A percentile compares a stretch with the other conserved stretches of the same genome.
Evolutionary conservation across 2,329 filamentous ascomycete genomes (phyloP).

Genomic region (Trichophyton equinum): DNA sequence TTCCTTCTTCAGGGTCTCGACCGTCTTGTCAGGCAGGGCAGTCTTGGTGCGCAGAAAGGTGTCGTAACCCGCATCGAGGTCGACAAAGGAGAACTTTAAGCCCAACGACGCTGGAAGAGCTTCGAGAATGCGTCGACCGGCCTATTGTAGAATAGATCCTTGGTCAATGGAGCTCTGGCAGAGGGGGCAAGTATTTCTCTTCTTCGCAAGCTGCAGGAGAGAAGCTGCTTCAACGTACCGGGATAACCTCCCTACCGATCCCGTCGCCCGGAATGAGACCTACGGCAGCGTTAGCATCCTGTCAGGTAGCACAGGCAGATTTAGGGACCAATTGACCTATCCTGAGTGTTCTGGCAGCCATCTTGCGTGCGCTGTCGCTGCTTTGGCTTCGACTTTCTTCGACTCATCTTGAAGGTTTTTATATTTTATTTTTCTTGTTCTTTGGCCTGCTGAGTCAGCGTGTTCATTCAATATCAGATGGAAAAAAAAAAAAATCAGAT

Average conservation of each 20-base stretch:
- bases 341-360: conserved; percentile 54
- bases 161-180: conserved; percentile 6
- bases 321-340: conserved; percentile 44
- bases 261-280: conserved; percentile 96
- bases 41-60: conserved; percentile 82
- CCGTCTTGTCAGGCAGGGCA: conserved; percentile 80
- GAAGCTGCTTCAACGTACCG: conserved; percentile 35
- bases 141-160: conserved; percentile 24
- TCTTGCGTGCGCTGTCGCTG: conserved; percentile 18
- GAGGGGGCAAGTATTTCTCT: neutral
- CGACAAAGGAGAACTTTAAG: conserved; percentile 85
- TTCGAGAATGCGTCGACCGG: conserved; percentile 82
- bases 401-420: neutral
- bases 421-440: neutral
- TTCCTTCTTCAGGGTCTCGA: conserved; percentile 75
- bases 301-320: neutral
- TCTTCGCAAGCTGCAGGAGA: neutral
- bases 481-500: neutral
- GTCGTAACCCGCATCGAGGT: conserved; percentile 86
- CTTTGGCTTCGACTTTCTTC: neutral
- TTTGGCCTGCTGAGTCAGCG: neutral
- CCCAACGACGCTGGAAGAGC: conserved; percentile 81
- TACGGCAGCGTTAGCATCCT: conserved; percentile 25
- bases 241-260: conserved; percentile 97
- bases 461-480: too few species aligned